Percentiles rank a stretch among this genome's conserved stretches.
These are phyloP conservation scores for Aspergillus leporis DNA, from an alignment of 495 filamentous ascomycete species.

Conservation along the genomic window DNA sequence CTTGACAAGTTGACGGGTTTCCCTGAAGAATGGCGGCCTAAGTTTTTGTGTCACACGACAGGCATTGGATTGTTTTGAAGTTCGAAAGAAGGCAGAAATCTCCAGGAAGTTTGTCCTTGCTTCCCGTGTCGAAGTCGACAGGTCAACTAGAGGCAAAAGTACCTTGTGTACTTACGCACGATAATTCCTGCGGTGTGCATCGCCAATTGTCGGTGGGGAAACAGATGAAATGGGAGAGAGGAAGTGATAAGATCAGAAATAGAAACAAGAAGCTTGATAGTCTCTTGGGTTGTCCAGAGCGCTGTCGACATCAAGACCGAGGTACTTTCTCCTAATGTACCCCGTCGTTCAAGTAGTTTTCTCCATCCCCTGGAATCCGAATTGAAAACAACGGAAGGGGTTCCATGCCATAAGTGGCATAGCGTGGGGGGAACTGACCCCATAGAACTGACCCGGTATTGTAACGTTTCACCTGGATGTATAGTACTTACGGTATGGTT, in stretches of 20 bases:
- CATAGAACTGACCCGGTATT: conserved; percentile 5
- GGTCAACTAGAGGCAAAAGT: neutral
- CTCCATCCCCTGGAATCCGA: neutral
- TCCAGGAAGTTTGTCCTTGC: neutral
- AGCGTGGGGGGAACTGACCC: conserved; percentile 14
- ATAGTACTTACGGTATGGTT: neutral
- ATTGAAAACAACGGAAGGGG: conserved; percentile 2
- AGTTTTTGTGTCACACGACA: neutral
- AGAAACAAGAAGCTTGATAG: neutral
- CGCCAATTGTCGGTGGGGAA: neutral
- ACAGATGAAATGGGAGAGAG: neutral
- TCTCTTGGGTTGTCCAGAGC: too few species aligned
- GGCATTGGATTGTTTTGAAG: neutral
- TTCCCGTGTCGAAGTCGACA: neutral
- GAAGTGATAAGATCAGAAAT: neutral
- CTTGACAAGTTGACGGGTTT: neutral
- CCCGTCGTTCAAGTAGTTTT: neutral
- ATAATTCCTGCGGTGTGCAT: neutral
- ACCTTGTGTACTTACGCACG: neutral
- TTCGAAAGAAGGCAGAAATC: neutral
- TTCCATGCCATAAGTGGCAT: conserved; percentile 1
- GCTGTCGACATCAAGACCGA: too few species aligned
- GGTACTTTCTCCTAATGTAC: too few species aligned
- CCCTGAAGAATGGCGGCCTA: neutral
- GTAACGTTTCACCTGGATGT: neutral